Conservation (phyloP, 805 yeast genomes). For the Lachancea cidri region DNA sequence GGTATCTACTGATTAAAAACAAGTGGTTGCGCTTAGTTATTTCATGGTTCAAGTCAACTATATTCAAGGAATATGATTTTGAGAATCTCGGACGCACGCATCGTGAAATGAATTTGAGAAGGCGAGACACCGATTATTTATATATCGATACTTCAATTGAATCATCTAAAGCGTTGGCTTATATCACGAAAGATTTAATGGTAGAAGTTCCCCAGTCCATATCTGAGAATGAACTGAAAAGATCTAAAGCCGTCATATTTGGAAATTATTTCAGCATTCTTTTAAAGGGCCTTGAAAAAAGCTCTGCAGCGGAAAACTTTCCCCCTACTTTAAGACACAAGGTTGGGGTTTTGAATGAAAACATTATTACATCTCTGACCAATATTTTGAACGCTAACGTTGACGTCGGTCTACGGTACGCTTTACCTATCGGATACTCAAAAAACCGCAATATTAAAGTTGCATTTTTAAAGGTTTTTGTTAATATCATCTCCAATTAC, state of each 20-base stretch:
- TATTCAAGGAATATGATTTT: slow-evolving; percentile 36
- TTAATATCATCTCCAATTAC: slow-evolving; percentile 48
- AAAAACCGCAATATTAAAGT: slow-evolving; percentile 58
- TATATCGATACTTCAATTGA: slow-evolving; percentile 60
- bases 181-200: slow-evolving; percentile 50
- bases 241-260: slow-evolving; percentile 56
- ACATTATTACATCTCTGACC: slow-evolving; percentile 59
- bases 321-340: slow-evolving; percentile 46
- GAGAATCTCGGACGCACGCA: slow-evolving; percentile 31
- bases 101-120: slow-evolving; percentile 32
- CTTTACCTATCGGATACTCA: slow-evolving; percentile 75
- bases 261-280: slow-evolving; percentile 66
- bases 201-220: slow-evolving; percentile 55
- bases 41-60: slow-evolving; percentile 52
- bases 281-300: slow-evolving; percentile 38
- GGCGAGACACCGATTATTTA: slow-evolving; percentile 43
- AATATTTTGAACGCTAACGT: slow-evolving; percentile 68
- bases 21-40: slow-evolving; percentile 41
- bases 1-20: slow-evolving; percentile 47
- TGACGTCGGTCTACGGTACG: slow-evolving; percentile 70
- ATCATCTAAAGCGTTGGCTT: slow-evolving; percentile 52
- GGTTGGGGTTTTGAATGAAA: slow-evolving; percentile 51
- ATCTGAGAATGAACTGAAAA: slow-evolving; percentile 46
- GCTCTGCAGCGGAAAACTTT: slow-evolving; percentile 32
- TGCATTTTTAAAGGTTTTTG: slow-evolving; percentile 73